Evolutionary conservation across 805 yeast species (phyloP).

Genomic region (Kodamaea hsintzibuensis): DNA sequence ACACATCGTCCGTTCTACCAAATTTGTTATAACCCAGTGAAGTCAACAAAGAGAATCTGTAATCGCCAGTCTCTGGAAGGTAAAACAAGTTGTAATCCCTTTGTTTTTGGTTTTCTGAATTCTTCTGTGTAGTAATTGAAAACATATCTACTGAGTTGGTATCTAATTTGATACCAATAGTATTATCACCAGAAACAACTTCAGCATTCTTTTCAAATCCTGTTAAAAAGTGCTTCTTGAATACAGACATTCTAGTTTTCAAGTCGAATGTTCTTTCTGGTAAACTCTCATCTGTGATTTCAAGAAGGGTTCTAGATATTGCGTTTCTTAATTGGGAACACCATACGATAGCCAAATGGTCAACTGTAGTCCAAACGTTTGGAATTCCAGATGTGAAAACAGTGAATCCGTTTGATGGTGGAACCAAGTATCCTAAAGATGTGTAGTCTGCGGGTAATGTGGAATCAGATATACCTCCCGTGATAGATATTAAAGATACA

Average conservation of each 20-base stretch:
- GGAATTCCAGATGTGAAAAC: slow-evolving; percentile 86
- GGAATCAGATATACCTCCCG: slow-evolving; percentile 82
- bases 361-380: slow-evolving; percentile 89
- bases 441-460: slow-evolving; percentile 91
- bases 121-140: slow-evolving; percentile 3
- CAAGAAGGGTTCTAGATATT: slow-evolving; percentile 59
- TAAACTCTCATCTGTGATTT: slow-evolving; percentile 51
- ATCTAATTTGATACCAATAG: slow-evolving; percentile 10
- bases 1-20: slow-evolving; percentile 13
- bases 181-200: not conserved
- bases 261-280: slow-evolving; percentile 55
- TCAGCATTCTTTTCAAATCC: slow-evolving; percentile 5
- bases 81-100: slow-evolving; percentile 8
- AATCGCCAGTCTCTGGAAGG: slow-evolving; percentile 1
- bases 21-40: slow-evolving; percentile 15
- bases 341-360: slow-evolving; percentile 96
- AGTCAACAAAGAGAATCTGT: slow-evolving; percentile 22
- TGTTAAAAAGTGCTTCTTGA: slow-evolving; percentile 47
- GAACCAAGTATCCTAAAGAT: slow-evolving; percentile 67
- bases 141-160: not conserved
- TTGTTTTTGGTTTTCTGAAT: slow-evolving; percentile 1
- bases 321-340: slow-evolving; percentile 80
- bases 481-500: slow-evolving; percentile 76
- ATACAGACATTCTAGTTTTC: slow-evolving; percentile 55
- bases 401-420: slow-evolving; percentile 75